Percentiles rank a stretch among this genome's conserved stretches.
Conservation (phyloP, 345 rosid species). For the Gossypium arboreum region DNA sequence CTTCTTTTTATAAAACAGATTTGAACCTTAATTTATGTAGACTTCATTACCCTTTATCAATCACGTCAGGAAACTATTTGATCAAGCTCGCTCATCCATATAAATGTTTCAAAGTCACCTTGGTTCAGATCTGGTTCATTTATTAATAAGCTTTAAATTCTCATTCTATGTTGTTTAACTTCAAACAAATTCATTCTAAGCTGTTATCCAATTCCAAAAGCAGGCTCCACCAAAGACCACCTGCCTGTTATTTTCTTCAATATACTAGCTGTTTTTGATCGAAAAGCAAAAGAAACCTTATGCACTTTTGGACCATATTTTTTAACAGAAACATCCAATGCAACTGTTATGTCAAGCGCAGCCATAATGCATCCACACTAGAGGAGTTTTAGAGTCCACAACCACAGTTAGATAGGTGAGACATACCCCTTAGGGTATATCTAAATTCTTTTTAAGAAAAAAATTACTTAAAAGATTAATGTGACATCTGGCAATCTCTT, state of each 20-base stretch:
- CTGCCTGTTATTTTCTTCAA: neutral
- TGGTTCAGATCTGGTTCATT: neutral
- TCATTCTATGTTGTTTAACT: neutral
- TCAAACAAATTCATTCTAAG: conserved; percentile 9
- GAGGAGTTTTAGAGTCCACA: neutral
- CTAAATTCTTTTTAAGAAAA: neutral
- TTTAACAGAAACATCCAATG: neutral
- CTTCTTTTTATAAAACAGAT: neutral
- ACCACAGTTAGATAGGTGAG: neutral
- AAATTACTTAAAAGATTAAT: neutral
- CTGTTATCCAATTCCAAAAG: neutral
- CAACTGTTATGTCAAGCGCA: neutral
- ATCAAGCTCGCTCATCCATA: neutral
- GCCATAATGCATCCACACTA: neutral
- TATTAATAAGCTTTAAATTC: neutral
- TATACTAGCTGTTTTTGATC: neutral
- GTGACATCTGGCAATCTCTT: neutral
- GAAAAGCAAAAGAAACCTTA: neutral
- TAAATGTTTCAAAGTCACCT: neutral
- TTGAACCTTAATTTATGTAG: neutral
- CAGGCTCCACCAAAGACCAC: neutral
- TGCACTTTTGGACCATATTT: neutral
- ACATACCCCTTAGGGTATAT: neutral
- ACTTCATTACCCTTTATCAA: neutral
- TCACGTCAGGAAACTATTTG: neutral